Base-by-base conservation (phyloP, 495 filamentous ascomycete species). In the Aspergillus saccharolyticus region DNA sequence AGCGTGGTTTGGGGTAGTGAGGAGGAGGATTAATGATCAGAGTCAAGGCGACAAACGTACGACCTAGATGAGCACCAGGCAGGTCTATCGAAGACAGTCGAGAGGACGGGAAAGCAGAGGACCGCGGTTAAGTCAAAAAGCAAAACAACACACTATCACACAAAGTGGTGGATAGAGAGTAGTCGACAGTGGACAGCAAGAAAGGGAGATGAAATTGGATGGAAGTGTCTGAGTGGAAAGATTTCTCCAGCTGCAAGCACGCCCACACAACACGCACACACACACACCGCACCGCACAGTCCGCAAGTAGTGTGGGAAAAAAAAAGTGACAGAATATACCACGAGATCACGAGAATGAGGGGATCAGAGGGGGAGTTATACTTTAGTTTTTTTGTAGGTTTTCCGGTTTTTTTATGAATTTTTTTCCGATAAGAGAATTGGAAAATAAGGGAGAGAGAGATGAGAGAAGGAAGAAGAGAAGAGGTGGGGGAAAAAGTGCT, bases 381-480 rank as follows among this genome's bases (percentile, higher is more conserved):
- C 47, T 74, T 64, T 63, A 58, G 57, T 51, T 69, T 74, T 78
- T 76, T 78, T 78, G 62, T 61, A 43, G 53, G 62, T 56, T 77
- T 73, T 66, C 59, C 58, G 55, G 62, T 56, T 65, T 68, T 68
- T 67, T 65, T 62, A 70, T 62, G 57, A 19, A 52, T 61, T 66
- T 62, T 68, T 75, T 80, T 80, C 76, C 68, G 71, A 75, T 58
- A 62, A 64, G 59, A 12, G 55, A 57, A 75, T 65, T 65, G n/a
- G 70, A 73, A 73, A 67, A 66, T 68, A 74, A 69, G 62, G 68
- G 67, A 62, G 60, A 62, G 52, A 45, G 55, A 65, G 54, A 50
- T 50, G 30, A 30, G 47, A 12, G 53, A 67, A 63, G 69, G 72
- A 73, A 74, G 67, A 66, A 70, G 62, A 68, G 68, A 65, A 73